Base-by-base conservation (phyloP, 129 eudicot species). In the Centaurea solstitialis region DNA sequence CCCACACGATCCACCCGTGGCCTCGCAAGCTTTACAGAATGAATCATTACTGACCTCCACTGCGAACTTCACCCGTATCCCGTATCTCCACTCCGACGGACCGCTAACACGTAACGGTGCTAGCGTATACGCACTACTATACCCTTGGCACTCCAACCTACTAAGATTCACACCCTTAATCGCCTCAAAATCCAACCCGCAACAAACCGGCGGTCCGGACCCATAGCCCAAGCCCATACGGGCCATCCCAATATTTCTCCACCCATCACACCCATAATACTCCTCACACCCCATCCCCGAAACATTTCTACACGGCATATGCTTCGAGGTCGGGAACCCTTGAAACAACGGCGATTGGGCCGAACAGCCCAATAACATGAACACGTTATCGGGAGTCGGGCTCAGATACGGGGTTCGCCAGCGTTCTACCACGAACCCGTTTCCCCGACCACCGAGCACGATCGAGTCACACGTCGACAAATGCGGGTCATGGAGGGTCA, bases 221-320 rank as follows among this genome's bases (percentile, higher is more conserved):
- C 97, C 97, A 12, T 88, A 93, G 9, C 84, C 88, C 37, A 86
- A 76, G 50, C 97, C 96, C 35, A 68, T 79, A 73, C 86, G 75
- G 6, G 83, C 88, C 2, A 94, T 86, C 76, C 88, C 92, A 68
- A 93, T 74, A 23, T 72, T 45, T 26, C 75, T 87, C 98, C 98
- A 93, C 17, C 95, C 98, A 9, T 89, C 92, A 75, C 99, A 96
- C 5, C 89, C 86, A 39, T 93, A 96, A 66, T 91, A 96, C 83
- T 91, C 99, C 74, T 93, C 92, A 12, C 99, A 96, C 23, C 98
- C 92, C 90, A 96, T 88, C 10, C 99, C 98, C 26, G 99, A 96
- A 23, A 96, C 91, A 26, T 96, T 93, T 22, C 88, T 75, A 78
- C 99, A 96, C 0, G 99, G 99, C 76, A 88, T 74, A 73, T 93